Base-by-base conservation (phyloP, 2,329 filamentous ascomycete species). In the Fusarium coicis region DNA sequence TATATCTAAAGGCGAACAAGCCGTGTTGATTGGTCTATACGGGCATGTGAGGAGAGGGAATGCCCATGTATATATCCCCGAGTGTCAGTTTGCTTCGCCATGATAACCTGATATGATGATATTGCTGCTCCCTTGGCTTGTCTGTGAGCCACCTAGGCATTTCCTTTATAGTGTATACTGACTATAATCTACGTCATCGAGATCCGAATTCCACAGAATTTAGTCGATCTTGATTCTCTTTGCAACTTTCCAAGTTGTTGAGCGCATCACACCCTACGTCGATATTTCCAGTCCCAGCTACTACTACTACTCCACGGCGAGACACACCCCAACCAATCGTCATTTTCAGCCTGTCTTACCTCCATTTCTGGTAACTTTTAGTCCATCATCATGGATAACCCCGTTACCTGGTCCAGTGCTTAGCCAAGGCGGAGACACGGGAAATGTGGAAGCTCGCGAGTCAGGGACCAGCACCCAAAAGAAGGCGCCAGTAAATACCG, bases 401-500 rank as follows among this genome's bases (percentile, higher is more conserved):
- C 26, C 60, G 36, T 59, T 58, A 42, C 28, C 42, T 47, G 42
- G 43, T 49, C 37, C 58, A 23, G 28, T 52, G 47, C 34, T 47
- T 52, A 42, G 50, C 58, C 47, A 70, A 64, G 52, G 40, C 42
- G 66, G 66, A 46, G 23, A 32, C 42, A 46, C 58, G 58, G 58
- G 65, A 50, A 32, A 53, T 37, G 15, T 43, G 52, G 66, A 50
- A 53, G 57, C 52, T 47, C n/a, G 36, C 46, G 66, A 69, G 66
- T 69, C 66, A 69, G 66, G 52, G 26, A 34, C 32, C 32, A 47
- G 42, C 47, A 54, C 40, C 14, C 42, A n/a, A 42, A 50, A 44
- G 40, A 62, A 54, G 43, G 43, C 19, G 32, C 32, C 42, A 39
- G 37, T n/a, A 56, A 46, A 47, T 47, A 65, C 50, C 58, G 40